Evolutionary conservation across 2,329 filamentous ascomycete species (phyloP).

Genomic region (Tolypocladium ophioglossoides): DNA sequence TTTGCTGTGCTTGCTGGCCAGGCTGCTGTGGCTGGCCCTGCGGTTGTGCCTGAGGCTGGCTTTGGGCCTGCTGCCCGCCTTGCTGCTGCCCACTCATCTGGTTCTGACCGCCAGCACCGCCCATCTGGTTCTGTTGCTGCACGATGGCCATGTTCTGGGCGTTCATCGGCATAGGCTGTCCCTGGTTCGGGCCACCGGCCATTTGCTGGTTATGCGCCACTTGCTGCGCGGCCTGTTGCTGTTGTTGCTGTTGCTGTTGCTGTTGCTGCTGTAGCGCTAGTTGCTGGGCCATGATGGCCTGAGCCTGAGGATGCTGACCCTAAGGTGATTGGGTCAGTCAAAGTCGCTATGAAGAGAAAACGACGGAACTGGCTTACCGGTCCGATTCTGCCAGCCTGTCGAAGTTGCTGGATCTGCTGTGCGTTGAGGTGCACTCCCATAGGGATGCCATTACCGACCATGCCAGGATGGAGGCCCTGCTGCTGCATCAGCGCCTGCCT

Average conservation of each 20-base stretch:
- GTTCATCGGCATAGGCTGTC: conserved; percentile 38
- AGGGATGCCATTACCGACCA: conserved; percentile 35
- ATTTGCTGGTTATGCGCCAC: conserved; percentile 26
- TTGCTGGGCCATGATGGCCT: conserved; percentile 37
- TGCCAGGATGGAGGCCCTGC: conserved; percentile 41
- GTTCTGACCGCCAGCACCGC: conserved; percentile 5
- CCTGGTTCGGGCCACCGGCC: conserved; percentile 30
- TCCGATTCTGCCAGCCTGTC: conserved; percentile 27
- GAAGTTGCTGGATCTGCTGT: conserved; percentile 41
- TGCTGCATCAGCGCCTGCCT: conserved; percentile 44
- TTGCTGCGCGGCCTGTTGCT: conserved; percentile 28
- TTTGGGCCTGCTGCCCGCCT: conserved; percentile 15
- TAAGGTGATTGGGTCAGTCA: conserved; percentile 4
- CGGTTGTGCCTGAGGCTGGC: conserved; percentile 22
- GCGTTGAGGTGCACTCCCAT: conserved; percentile 43
- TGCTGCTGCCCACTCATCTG: conserved; percentile 10
- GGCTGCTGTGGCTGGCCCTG: conserved; percentile 24
- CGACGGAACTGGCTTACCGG: conserved; percentile 25
- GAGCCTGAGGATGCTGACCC: conserved; percentile 18
- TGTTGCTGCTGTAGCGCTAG: conserved; percentile 33
- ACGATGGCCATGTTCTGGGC: conserved; percentile 34
- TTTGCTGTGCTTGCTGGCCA: conserved; percentile 24
- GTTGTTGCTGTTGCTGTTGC: conserved; percentile 27
- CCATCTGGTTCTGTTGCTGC: conserved; percentile 13
- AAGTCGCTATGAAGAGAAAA: background rate